Conservation (phyloP, 169 alveolate species). For the Babesia ovis region DNA sequence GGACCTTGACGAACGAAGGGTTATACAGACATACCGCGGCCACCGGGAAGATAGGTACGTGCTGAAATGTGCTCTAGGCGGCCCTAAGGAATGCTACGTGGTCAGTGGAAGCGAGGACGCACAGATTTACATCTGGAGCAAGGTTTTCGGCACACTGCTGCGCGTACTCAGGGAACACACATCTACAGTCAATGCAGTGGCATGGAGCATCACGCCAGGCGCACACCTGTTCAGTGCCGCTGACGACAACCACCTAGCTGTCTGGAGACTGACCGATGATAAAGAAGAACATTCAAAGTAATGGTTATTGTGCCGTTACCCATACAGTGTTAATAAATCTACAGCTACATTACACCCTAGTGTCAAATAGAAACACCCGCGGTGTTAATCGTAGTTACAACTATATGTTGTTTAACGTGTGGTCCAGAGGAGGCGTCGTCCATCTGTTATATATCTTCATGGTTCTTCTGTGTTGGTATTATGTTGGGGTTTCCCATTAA, state of each 20-base stretch:
- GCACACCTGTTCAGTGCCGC: constrained; percentile 72
- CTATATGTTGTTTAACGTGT: too few relatives aligned
- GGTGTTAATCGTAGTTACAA: too few relatives aligned
- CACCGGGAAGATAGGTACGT: constrained; percentile 82
- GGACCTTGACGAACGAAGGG: constrained; percentile 74
- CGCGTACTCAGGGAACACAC: constrained; percentile 80
- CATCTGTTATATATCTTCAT: too few relatives aligned
- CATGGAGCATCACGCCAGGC: constrained; percentile 72
- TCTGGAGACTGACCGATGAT: constrained; percentile 58
- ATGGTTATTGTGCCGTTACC: neutral
- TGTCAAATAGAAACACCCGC: too few relatives aligned
- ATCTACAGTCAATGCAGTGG: constrained; percentile 82
- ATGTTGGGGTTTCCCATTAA: too few relatives aligned
- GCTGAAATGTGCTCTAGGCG: constrained; percentile 83
- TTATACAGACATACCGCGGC: constrained; percentile 82
- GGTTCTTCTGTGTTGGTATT: too few relatives aligned
- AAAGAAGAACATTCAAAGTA: neutral
- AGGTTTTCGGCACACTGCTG: constrained; percentile 77
- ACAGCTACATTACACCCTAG: too few relatives aligned
- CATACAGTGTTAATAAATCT: too few relatives aligned
- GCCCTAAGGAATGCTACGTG: constrained; percentile 79
- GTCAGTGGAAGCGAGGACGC: constrained; percentile 86
- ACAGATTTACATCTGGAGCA: constrained; percentile 85
- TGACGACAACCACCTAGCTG: constrained; percentile 74
- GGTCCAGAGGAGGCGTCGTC: too few relatives aligned